These are phyloP conservation scores for Cyberlindnera samutprakarnensis DNA, from an alignment of 805 yeast species.

Conservation along the genomic window DNA sequence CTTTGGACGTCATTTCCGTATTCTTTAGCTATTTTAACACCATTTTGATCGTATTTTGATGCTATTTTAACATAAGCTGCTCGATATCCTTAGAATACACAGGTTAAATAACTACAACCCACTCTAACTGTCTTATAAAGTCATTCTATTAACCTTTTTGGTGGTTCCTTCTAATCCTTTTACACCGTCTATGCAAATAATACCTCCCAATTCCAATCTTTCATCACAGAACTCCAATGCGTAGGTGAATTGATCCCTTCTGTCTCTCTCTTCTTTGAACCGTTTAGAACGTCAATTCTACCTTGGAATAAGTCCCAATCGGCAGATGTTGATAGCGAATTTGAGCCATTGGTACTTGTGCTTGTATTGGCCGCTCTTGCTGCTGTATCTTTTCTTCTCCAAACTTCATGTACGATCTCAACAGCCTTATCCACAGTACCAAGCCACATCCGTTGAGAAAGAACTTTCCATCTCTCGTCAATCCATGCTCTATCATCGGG, in stretches of 20 bases:
- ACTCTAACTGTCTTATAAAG: no score
- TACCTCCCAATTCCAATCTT: conserved; percentile 74
- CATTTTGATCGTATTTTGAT: no score
- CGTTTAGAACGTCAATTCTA: conserved; percentile 17
- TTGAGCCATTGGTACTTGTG: not conserved
- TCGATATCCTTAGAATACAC: no score
- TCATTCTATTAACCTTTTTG: no score
- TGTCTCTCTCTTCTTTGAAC: conserved; percentile 23
- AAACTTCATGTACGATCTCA: conserved; percentile 65
- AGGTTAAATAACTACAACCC: no score
- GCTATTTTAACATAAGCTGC: no score
- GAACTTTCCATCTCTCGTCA: conserved; percentile 45
- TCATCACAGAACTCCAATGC: conserved; percentile 67
- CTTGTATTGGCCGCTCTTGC: conserved; percentile 2
- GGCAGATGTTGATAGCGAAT: no score
- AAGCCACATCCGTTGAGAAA: conserved; percentile 49
- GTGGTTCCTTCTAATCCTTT: no score
- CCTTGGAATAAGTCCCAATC: conserved; percentile 20
- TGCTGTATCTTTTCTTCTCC: conserved; percentile 61
- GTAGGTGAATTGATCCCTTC: conserved; percentile 41
- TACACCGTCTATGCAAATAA: no score
- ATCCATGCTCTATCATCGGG: conserved; percentile 60
- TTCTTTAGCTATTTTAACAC: no score
- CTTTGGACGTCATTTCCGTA: no score
- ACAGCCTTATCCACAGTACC: conserved; percentile 60